These are phyloP conservation scores for Scedosporium dehoogii DNA, from an alignment of 2,329 filamentous ascomycete genomes.

Conservation along the genomic window DNA sequence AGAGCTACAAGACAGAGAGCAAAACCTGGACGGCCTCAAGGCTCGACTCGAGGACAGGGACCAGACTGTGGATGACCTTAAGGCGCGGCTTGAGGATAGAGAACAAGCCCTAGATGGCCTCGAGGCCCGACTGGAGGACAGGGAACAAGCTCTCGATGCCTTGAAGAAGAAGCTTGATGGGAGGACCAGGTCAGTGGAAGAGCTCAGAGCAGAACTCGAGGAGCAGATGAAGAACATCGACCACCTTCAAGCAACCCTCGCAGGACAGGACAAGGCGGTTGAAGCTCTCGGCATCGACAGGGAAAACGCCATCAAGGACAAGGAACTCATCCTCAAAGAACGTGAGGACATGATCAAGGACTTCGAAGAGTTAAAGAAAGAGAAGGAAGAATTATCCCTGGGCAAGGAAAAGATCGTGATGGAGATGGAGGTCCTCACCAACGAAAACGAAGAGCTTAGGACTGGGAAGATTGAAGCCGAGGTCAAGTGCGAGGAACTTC, in stretches of 20 bases:
- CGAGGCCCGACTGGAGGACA: neutral
- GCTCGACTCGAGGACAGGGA: neutral
- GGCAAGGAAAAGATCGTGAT: neutral
- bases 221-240: neutral
- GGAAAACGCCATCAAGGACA: neutral
- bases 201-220: neutral
- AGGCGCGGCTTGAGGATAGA: neutral
- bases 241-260: neutral
- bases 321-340: neutral
- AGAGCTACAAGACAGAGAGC: neutral
- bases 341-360: neutral
- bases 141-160: neutral
- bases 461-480: neutral
- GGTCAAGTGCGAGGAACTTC: neutral
- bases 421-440: neutral
- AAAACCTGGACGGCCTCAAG: neutral
- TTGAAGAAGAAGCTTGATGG: conserved; percentile 2
- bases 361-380: neutral
- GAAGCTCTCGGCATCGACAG: neutral
- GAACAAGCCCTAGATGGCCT: neutral
- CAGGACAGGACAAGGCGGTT: neutral
- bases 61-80: neutral
- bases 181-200: neutral
- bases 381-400: neutral
- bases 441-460: neutral